Evolutionary conservation across 805 yeast species (phyloP).

Genomic region (Komagataella kurtzmanii): DNA sequence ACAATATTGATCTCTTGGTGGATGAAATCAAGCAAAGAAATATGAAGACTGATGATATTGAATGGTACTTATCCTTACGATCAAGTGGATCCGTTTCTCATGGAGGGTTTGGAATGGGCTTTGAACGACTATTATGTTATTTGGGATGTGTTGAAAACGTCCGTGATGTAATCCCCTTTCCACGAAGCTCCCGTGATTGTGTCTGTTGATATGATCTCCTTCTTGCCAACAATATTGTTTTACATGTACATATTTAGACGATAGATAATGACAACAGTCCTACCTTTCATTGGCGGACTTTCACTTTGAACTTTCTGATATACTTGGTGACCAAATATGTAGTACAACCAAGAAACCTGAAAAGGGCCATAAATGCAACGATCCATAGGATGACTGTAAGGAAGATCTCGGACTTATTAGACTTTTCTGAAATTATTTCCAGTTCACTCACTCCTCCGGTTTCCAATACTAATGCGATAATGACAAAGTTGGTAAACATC

Average conservation of each 20-base stretch:
- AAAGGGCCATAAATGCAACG: constrained; percentile 81
- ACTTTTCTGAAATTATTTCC: constrained; percentile 8
- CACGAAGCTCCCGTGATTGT: constrained; percentile 52
- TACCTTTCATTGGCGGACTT: neutral
- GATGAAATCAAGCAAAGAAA: constrained; percentile 34
- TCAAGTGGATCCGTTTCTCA: constrained; percentile 78
- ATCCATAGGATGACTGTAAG: constrained; percentile 83
- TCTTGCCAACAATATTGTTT: neutral
- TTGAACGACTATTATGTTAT: constrained; percentile 72
- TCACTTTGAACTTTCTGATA: neutral
- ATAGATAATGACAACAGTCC: neutral
- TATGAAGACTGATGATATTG: constrained; percentile 47
- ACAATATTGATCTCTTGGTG: constrained; percentile 32
- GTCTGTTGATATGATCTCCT: constrained; percentile 19
- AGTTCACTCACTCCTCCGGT: constrained; percentile 59
- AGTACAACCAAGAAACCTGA: constrained; percentile 67
- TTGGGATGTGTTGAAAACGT: constrained; percentile 66
- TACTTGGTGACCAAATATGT: constrained; percentile 20
- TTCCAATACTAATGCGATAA: constrained; percentile 73
- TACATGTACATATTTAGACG: neutral
- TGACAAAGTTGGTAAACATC: constrained; percentile 76
- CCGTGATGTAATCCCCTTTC: constrained; percentile 79
- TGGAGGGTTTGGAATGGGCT: constrained; percentile 96
- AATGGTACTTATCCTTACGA: constrained; percentile 74
- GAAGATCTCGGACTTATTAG: constrained; percentile 39